phyloP scores from a whole-genome alignment of 768 basidiomycete species.

The Astraeus odoratus region DNA sequence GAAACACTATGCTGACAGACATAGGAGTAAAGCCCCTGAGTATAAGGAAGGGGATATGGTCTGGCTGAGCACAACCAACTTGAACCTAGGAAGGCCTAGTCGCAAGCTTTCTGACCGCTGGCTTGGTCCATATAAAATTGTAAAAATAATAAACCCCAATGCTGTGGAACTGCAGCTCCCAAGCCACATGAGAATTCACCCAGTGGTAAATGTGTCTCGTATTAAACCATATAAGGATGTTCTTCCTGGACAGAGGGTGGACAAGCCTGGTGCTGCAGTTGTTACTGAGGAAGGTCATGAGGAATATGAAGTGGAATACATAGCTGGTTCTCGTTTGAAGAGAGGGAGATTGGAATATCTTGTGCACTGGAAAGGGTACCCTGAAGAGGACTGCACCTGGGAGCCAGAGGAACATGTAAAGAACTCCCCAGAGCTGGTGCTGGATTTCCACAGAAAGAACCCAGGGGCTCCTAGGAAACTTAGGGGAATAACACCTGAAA shows the following conservation, averaged over 20 bases:
- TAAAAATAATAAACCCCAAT: conserved; percentile 9
- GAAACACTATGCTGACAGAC: conserved; percentile 15
- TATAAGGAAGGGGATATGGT: conserved; percentile 19
- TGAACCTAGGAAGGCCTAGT: conserved; percentile 11
- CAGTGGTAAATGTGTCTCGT: neutral
- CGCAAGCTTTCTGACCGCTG: conserved; percentile 18
- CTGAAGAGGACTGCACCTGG: neutral
- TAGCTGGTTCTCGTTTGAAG: neutral
- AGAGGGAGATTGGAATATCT: neutral
- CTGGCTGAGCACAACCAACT: conserved; percentile 16
- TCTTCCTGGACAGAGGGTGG: neutral
- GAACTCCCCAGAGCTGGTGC: neutral
- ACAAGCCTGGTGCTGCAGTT: neutral
- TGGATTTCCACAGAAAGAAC: neutral
- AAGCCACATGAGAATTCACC: neutral
- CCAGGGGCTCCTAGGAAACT: neutral
- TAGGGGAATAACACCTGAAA: neutral
- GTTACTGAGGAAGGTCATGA: neutral
- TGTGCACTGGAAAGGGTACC: neutral
- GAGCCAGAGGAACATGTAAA: neutral
- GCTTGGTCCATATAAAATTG: conserved; percentile 18
- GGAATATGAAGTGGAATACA: neutral
- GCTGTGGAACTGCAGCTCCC: neutral
- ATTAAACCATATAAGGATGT: neutral
- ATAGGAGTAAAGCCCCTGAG: neutral